Evolutionary conservation across 441 rosid species (phyloP), one percentile per base, ranked within the genome.

Genomic region (Jatropha multifida): DNA sequence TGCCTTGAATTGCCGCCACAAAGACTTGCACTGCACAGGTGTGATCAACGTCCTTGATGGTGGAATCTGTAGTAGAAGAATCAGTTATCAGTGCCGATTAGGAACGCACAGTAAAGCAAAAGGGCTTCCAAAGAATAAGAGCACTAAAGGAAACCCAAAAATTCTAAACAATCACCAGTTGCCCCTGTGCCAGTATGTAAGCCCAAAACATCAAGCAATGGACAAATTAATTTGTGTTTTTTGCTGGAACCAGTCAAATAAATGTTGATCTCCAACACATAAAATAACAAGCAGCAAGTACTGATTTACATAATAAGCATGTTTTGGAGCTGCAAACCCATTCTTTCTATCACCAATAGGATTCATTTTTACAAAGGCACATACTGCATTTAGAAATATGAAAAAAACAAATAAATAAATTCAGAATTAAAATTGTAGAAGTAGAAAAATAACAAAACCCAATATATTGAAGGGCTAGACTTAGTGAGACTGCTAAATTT

Each of bases 1-100:
- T 7, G 88, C 71, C 88, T 90, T 91, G 85, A 96, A 96, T 76
- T 96, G 98, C 81, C 98, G 92, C 99, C 99, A 96, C 89, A 94
- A 80, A 51, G 94, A 84, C 83, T 94, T 96, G 88, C 98, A 96
- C 83, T 94, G 97, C 56, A 96, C 96, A 48, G 99, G 99, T 46
- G 98, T 90, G 80, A 96, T 90, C 88, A 96, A 80, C 17, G 98
- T 94, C 85, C 85, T 92, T 49, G 93, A 82, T 0, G 89, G 63
- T 66, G 94, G 87, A 84, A 96, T 86, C 99, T 94, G 86, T 37
- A 69, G 41, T 51, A 48, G 20, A 72, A 67, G 62, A 74, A 75
- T 62, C 73, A 74, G 65, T 55, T 23, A 7, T 48, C 27, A 49
- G 44, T 41, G 54, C 49, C 40, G 46, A 26, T 70, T 42, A 41